Percentiles rank a stretch among this genome's conserved stretches.
Evolutionary conservation across 1,284 basidiomycete genomes (phyloP).

Genomic region (Ceratobasidium papillatum): DNA sequence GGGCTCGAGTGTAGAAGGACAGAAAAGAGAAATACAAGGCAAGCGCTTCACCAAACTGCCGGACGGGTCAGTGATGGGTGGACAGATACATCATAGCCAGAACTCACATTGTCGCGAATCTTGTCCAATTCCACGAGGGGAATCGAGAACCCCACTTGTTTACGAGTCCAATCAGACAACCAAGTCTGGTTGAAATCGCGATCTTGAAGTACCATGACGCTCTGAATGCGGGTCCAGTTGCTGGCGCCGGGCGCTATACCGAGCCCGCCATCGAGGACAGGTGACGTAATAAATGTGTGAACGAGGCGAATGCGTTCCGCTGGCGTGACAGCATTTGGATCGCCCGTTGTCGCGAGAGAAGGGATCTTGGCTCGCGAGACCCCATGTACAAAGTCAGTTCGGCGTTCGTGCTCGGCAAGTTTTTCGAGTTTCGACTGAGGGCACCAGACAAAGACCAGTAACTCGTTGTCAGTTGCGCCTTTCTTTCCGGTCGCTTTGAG

Average conservation of each 20-base stretch:
- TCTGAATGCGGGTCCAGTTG: constrained; percentile 81
- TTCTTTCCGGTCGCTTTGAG: constrained; percentile 75
- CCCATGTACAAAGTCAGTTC: constrained; percentile 69
- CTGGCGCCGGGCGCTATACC: constrained; percentile 75
- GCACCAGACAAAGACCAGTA: constrained; percentile 83
- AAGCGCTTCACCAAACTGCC: constrained; percentile 85
- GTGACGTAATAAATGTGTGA: constrained; percentile 76
- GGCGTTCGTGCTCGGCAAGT: constrained; percentile 75
- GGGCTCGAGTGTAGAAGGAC: constrained; percentile 79
- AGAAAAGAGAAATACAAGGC: constrained; percentile 94
- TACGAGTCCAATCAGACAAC: constrained; percentile 71
- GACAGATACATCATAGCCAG: neutral
- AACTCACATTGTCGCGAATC: constrained; percentile 65
- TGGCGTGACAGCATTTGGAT: constrained; percentile 62
- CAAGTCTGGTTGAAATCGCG: constrained; percentile 78
- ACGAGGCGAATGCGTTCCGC: constrained; percentile 84
- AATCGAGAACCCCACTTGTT: constrained; percentile 64
- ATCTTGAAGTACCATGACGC: constrained; percentile 85
- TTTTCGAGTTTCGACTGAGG: constrained; percentile 67
- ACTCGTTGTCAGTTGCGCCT: constrained; percentile 76
- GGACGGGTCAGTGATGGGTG: neutral
- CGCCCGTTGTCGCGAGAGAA: constrained; percentile 55
- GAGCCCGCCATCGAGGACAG: constrained; percentile 74
- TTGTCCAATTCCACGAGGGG: constrained; percentile 61
- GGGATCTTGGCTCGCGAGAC: constrained; percentile 63